Conservation (phyloP, 2,329 filamentous ascomycete species). For the Fusarium palustre region DNA sequence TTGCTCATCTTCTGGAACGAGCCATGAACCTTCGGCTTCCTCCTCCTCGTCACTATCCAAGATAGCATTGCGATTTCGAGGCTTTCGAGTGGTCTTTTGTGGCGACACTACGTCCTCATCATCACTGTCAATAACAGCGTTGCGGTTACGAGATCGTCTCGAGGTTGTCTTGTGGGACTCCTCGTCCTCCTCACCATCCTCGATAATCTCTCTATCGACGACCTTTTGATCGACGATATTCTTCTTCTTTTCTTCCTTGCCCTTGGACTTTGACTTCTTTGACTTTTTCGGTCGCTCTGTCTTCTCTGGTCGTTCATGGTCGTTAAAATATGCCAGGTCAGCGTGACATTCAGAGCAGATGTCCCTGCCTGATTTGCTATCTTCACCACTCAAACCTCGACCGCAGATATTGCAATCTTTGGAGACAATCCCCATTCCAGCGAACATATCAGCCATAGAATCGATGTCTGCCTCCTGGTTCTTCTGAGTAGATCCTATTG, state of each 20-base stretch:
- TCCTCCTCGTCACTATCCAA: slow-evolving; percentile 75
- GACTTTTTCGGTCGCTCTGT: slow-evolving; percentile 51
- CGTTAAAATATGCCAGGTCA: slow-evolving; percentile 75
- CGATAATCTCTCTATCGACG: slow-evolving; percentile 28
- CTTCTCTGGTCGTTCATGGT: slow-evolving; percentile 58
- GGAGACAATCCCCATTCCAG: slow-evolving; percentile 80
- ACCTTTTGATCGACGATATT: slow-evolving; percentile 32
- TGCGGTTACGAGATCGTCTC: slow-evolving; percentile 31
- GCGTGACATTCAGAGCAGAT: slow-evolving; percentile 79
- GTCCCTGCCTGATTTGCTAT: slow-evolving; percentile 55
- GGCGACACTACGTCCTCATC: slow-evolving; percentile 33
- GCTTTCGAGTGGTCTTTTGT: slow-evolving; percentile 49
- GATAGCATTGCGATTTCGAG: slow-evolving; percentile 67
- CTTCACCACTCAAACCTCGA: slow-evolving; percentile 68
- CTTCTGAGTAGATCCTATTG: slow-evolving; percentile 69
- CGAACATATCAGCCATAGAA: slow-evolving; percentile 85
- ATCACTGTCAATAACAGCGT: slow-evolving; percentile 35
- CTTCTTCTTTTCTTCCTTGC: slow-evolving; percentile 32
- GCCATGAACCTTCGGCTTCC: slow-evolving; percentile 81
- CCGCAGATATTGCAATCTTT: slow-evolving; percentile 90
- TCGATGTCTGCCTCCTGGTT: slow-evolving; percentile 76
- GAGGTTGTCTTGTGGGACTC: slow-evolving; percentile 31
- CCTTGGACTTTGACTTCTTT: slow-evolving; percentile 35
- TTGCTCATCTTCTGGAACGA: slow-evolving; percentile 77
- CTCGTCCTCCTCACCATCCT: slow-evolving; percentile 37